Conservation (phyloP, 2,329 filamentous ascomycete species). For the Chaetomium sp. region DNA sequence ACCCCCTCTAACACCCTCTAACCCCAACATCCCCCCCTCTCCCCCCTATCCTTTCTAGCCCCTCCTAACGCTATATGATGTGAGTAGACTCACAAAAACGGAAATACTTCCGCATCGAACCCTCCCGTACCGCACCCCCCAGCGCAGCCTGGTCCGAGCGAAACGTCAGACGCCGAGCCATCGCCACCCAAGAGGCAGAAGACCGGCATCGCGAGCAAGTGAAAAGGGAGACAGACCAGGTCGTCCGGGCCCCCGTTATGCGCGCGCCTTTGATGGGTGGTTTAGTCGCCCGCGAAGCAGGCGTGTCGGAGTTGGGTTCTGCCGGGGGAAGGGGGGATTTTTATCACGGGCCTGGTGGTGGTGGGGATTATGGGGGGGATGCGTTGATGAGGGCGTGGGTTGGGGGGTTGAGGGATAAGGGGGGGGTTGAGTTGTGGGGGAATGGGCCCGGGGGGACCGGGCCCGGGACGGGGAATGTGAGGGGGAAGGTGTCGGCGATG, state of each 20-base stretch:
- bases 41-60: no score
- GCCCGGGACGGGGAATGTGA: slow-evolving; percentile 22
- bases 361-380: background rate
- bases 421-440: slow-evolving; percentile 33
- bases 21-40: background rate
- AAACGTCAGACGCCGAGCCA: slow-evolving; percentile 18
- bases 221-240: background rate
- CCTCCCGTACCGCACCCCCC: slow-evolving; percentile 40
- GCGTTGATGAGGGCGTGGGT: slow-evolving; percentile 25
- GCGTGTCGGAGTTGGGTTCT: no score
- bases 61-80: background rate
- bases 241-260: slow-evolving; percentile 3
- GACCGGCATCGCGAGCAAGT: background rate
- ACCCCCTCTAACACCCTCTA: background rate
- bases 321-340: background rate
- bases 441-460: slow-evolving; percentile 36
- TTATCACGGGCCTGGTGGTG: no score
- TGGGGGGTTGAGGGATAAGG: slow-evolving; percentile 34
- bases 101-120: slow-evolving; percentile 64
- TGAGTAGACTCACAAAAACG: slow-evolving; percentile 47
- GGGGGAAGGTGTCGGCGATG: background rate
- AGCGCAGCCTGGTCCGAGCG: slow-evolving; percentile 15
- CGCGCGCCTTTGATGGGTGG: slow-evolving; percentile 9
- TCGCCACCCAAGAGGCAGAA: background rate
- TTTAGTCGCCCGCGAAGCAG: slow-evolving; percentile 4